phyloP scores from a whole-genome alignment of 2,329 filamentous ascomycete genomes.

The Stromatinia cepivora region DNA sequence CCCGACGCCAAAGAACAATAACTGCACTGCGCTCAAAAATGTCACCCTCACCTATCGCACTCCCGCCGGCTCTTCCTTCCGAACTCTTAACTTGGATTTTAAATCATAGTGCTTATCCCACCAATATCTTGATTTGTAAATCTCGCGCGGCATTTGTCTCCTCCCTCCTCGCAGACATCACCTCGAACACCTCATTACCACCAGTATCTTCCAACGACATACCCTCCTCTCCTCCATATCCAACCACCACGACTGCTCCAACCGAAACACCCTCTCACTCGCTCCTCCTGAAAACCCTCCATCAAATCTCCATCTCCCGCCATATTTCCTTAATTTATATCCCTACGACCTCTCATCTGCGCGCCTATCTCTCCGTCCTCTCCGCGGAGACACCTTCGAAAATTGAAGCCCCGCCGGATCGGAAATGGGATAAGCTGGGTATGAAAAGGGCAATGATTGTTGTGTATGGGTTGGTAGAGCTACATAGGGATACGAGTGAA shows the following conservation, averaged over 20 bases:
- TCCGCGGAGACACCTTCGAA: conserved; percentile 21
- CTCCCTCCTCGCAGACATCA: conserved; percentile 54
- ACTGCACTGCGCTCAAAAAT: conserved; percentile 24
- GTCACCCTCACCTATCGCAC: conserved; percentile 45
- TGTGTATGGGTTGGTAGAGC: conserved; percentile 62
- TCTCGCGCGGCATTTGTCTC: conserved; percentile 63
- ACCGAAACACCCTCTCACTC: conserved; percentile 37
- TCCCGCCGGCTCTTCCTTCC: conserved; percentile 55
- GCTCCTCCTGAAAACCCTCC: conserved; percentile 64
- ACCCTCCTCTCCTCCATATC: conserved; percentile 4
- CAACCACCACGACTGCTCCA: neutral
- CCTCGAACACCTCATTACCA: conserved; percentile 18
- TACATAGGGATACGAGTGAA: conserved; percentile 68
- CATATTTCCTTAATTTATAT: conserved; percentile 71
- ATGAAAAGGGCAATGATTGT: conserved; percentile 47
- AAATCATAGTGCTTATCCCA: conserved; percentile 54
- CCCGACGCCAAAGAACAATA: neutral
- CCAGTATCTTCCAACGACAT: conserved; percentile 20
- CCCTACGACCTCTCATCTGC: conserved; percentile 73
- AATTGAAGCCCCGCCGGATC: conserved; percentile 11
- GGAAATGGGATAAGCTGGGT: conserved; percentile 16
- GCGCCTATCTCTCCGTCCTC: conserved; percentile 67
- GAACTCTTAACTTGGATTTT: conserved; percentile 68
- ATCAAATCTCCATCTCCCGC: conserved; percentile 66
- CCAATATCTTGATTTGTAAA: conserved; percentile 71